These are phyloP conservation scores for Yamadazyma scolyti DNA, from an alignment of 805 yeast genomes.

Conservation along the genomic window DNA sequence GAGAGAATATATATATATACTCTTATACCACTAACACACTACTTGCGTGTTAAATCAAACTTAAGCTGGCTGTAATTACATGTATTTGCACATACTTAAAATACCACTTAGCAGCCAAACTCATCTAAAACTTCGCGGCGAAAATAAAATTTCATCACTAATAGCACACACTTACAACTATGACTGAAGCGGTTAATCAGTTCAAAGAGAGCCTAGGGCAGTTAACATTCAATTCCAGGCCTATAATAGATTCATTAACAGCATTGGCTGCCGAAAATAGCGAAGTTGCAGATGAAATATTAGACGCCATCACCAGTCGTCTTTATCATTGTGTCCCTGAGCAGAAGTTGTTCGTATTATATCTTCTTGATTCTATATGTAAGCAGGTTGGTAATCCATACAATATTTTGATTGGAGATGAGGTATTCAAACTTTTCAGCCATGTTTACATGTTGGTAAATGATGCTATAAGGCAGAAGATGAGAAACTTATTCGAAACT, in stretches of 20 bases:
- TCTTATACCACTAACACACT: no score
- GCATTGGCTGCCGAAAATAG: constrained; percentile 82
- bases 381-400: constrained; percentile 90
- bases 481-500: constrained; percentile 76
- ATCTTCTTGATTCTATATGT: constrained; percentile 85
- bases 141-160: no score
- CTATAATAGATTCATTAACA: constrained; percentile 83
- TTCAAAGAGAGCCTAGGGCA: constrained; percentile 69
- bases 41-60: no score
- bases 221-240: constrained; percentile 83
- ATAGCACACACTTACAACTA: no score
- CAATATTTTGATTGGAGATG: constrained; percentile 69
- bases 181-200: constrained; percentile 39
- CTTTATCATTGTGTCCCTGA: constrained; percentile 74
- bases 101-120: no score
- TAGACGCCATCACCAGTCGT: constrained; percentile 70
- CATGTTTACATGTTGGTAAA: constrained; percentile 76
- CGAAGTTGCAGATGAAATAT: constrained; percentile 71
- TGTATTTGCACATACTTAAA: no score
- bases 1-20: no score
- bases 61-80: no score
- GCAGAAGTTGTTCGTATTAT: constrained; percentile 80
- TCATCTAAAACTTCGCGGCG: no score
- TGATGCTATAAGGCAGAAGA: constrained; percentile 62
- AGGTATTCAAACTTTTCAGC: constrained; percentile 66